phyloP scores from a whole-genome alignment of 495 filamentous ascomycete genomes.

The Neurospora tetrasperma region DNA sequence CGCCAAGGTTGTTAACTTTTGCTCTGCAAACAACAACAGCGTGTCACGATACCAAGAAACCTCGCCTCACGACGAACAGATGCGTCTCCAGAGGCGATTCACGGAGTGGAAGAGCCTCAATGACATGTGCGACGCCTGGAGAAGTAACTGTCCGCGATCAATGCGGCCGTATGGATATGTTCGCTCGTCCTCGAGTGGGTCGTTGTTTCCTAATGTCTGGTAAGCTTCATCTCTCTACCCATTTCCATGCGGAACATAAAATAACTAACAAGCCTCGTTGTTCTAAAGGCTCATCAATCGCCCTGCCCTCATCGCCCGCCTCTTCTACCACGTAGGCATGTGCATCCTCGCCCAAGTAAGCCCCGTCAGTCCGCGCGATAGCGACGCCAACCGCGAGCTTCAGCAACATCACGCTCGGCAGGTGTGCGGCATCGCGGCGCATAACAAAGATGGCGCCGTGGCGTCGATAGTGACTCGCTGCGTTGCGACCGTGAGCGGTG shows the following conservation, averaged over 20 bases:
- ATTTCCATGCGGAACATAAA: background rate
- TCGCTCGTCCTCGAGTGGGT: constrained; percentile 55
- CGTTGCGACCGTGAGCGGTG: constrained; percentile 69
- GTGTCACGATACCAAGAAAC: constrained; percentile 50
- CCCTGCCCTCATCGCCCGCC: constrained; percentile 64
- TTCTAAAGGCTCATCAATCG: constrained; percentile 64
- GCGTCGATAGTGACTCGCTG: constrained; percentile 67
- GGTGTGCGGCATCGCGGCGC: constrained; percentile 80
- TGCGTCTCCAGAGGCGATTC: constrained; percentile 51
- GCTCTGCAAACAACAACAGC: constrained; percentile 34
- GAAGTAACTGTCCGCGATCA: constrained; percentile 60
- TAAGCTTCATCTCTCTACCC: constrained; percentile 29
- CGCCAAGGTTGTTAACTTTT: constrained; percentile 79
- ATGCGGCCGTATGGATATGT: constrained; percentile 82
- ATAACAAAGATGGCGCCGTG: constrained; percentile 71
- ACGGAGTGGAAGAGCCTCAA: constrained; percentile 72
- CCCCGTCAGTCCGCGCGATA: constrained; percentile 42
- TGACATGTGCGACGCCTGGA: constrained; percentile 71
- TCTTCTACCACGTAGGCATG: constrained; percentile 87
- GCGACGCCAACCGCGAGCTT: constrained; percentile 57
- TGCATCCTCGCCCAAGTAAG: constrained; percentile 72
- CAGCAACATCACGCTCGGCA: constrained; percentile 64
- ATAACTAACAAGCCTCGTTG: constrained; percentile 8
- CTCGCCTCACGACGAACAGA: constrained; percentile 49
- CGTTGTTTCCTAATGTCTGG: constrained; percentile 82